Evolutionary conservation across 345 rosid species (phyloP), one percentile per base, ranked within the genome.

Genomic region (Angophora floribunda): DNA sequence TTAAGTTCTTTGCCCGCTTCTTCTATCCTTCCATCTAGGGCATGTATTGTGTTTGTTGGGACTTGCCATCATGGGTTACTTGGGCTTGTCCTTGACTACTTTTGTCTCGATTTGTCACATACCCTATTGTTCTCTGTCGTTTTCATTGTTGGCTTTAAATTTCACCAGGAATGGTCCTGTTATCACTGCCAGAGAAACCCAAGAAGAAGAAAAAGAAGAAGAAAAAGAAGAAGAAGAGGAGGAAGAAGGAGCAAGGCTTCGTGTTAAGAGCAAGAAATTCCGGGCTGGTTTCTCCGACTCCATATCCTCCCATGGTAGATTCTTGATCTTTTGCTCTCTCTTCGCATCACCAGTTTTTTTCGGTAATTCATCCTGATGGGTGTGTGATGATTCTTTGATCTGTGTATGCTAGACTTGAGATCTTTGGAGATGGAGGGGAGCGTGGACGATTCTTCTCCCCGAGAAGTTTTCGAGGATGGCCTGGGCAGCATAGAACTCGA

Each of bases 241-340:
- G 85, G 88, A 89, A 52, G 89, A 90, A 78, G 90, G 89, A 50
- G 86, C 90, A 86, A 84, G 85, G 65, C 57, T 36, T 90, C 88
- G 92, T 89, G 85, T 59, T 36, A 67, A 88, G 6, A 53, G 92
- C 86, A 91, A 93, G 88, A 88, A 90, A 90, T 59, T 86, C 86
- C 92, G 93, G 89, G 91, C 92, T 3, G 94, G 96, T 63, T 93
- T 90, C 87, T 91, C 96, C 44, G 93, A 90, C 85, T 91, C 95
- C 30, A 89, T 92, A 86, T 90, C 93, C 53, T 86, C 92, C 88
- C 89, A 90, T 61, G 96, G 97, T 95, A 93, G 85, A 41, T 75
- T 75, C 84, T 41, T 4, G 1, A 75, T 75, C 84, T 41, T 75
- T 75, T 21, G 45, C 28, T 28, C 87, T 21, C 87, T 4, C 87